Percentiles rank a stretch among this genome's conserved stretches.
phyloP scores from a whole-genome alignment of 2,329 filamentous ascomycete species.

The Phaeosphaeria sp. region DNA sequence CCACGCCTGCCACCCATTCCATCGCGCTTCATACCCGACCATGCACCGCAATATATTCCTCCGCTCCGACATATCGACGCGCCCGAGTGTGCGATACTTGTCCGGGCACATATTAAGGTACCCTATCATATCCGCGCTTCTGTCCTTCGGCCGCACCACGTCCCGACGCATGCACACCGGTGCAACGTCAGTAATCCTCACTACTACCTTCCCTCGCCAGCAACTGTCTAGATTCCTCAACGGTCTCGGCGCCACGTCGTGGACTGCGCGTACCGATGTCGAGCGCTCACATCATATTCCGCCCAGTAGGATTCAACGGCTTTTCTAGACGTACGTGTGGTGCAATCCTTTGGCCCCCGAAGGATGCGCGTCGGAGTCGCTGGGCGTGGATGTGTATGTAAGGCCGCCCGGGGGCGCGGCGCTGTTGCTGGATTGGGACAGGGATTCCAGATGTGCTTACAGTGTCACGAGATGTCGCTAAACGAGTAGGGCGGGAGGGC shows the following conservation, averaged over 20 bases:
- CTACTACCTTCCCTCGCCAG: neutral
- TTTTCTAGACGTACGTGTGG: neutral
- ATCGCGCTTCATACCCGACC: neutral
- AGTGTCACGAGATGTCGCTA: neutral
- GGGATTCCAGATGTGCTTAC: neutral
- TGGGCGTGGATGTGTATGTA: neutral
- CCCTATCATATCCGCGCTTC: neutral
- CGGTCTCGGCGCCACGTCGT: neutral
- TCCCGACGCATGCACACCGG: neutral
- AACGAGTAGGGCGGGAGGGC: too few species aligned
- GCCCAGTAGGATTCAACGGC: neutral
- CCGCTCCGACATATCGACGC: neutral
- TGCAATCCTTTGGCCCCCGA: neutral
- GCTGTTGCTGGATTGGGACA: neutral
- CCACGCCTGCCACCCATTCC: neutral
- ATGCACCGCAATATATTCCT: conserved; percentile 1
- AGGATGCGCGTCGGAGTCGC: too few species aligned
- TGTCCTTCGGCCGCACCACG: neutral
- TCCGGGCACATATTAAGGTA: conserved; percentile 6
- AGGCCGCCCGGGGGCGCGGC: neutral
- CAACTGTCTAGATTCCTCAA: neutral
- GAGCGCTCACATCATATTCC: conserved; percentile 1
- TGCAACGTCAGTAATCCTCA: neutral
- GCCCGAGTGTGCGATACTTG: neutral
- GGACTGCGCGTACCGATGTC: neutral